Conservation (phyloP, 1,139 yeast species). For the Candida dubliniensis region DNA sequence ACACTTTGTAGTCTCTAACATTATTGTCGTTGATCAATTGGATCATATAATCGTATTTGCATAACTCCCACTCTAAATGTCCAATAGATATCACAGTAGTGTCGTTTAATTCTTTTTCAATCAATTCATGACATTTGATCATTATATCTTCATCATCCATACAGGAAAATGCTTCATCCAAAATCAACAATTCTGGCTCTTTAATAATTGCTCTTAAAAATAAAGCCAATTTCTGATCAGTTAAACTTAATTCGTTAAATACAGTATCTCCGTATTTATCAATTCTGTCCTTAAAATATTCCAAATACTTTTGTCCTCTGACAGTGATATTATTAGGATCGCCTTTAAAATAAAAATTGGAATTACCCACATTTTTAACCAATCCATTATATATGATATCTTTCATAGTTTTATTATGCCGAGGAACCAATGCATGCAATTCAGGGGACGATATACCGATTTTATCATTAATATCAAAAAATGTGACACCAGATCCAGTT, state of each 20-base stretch:
- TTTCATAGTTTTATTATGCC: slow-evolving; percentile 44
- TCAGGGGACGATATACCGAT: slow-evolving; percentile 94
- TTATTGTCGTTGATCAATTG: slow-evolving; percentile 36
- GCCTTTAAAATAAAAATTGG: slow-evolving; percentile 35
- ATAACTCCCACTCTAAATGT: slow-evolving; percentile 59
- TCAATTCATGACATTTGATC: slow-evolving; percentile 62
- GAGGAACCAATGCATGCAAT: slow-evolving; percentile 79
- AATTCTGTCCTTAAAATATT: slow-evolving; percentile 28
- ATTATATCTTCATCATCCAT: slow-evolving; percentile 69
- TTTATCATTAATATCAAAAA: slow-evolving; percentile 72
- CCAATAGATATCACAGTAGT: slow-evolving; percentile 79
- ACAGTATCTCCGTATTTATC: slow-evolving; percentile 29
- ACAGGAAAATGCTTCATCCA: slow-evolving; percentile 93
- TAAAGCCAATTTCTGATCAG: slow-evolving; percentile 77
- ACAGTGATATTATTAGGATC: slow-evolving; percentile 15
- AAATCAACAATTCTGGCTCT: slow-evolving; percentile 71
- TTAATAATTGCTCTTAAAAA: slow-evolving; percentile 76
- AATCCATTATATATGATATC: slow-evolving; percentile 75
- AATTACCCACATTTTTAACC: slow-evolving; percentile 56
- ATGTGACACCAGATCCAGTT: slow-evolving; percentile 68
- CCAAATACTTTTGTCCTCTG: slow-evolving; percentile 21
- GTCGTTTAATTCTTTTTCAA: slow-evolving; percentile 50
- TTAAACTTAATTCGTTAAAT: slow-evolving; percentile 59
- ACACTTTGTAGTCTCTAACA: slow-evolving; percentile 22
- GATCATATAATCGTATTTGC: slow-evolving; percentile 36